A percentile compares a stretch with the other conserved stretches of the same genome.
phyloP scores from a whole-genome alignment of 2,329 filamentous ascomycete species.

The Calonectria pteridis region DNA sequence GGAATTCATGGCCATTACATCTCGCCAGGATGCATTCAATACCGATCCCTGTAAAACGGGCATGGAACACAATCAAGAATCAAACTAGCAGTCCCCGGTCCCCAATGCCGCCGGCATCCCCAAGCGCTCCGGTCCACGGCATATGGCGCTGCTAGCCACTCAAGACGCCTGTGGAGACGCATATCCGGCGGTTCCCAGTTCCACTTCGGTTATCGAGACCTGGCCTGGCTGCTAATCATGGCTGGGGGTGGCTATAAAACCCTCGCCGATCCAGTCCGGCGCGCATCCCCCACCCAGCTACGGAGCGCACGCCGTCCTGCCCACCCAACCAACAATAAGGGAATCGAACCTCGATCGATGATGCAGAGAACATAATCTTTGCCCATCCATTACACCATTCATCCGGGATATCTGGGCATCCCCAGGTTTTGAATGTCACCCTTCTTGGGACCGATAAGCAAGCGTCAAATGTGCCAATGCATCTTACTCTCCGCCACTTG shows the following conservation, averaged over 20 bases:
- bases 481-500: not conserved
- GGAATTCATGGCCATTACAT: not conserved
- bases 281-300: not conserved
- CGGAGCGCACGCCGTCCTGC: not conserved
- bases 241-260: not conserved
- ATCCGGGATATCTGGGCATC: not conserved
- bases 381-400: not conserved
- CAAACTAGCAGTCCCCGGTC: not conserved
- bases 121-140: not conserved
- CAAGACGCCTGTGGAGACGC: not conserved
- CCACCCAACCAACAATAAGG: not conserved
- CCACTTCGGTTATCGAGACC: constrained; percentile 10
- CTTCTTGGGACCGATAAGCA: not conserved
- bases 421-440: not conserved
- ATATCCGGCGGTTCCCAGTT: not conserved
- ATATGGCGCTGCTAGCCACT: not conserved
- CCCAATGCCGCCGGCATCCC: not conserved
- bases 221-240: constrained; percentile 2
- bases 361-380: not conserved
- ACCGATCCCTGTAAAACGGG: not conserved
- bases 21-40: not conserved
- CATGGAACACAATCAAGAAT: not conserved
- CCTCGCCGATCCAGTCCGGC: not conserved
- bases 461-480: not conserved
- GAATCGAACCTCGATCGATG: not conserved